Evolutionary conservation across 352 stramenopile genomes (phyloP).

Genomic region (Elongisporangium anandrum): DNA sequence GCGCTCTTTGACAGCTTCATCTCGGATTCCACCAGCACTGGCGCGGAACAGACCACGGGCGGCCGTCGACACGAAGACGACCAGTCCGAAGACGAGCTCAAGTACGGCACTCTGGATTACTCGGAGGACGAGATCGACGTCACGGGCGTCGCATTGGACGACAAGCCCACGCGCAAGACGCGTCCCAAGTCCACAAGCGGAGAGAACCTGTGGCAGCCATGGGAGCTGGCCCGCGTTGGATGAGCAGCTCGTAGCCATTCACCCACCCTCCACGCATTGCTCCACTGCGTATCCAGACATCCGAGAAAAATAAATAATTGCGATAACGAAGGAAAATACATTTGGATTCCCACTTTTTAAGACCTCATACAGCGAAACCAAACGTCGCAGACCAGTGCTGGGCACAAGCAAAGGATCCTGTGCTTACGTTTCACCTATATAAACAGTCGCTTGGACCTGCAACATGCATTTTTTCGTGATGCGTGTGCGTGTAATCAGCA

Average conservation of each 20-base stretch:
- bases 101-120: constrained; percentile 32
- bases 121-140: constrained; percentile 69
- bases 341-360: no score
- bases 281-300: not conserved
- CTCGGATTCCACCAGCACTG: constrained; percentile 15
- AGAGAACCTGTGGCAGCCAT: constrained; percentile 70
- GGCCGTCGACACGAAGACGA: not conserved
- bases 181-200: constrained; percentile 30
- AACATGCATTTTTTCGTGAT: not conserved
- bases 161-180: constrained; percentile 5
- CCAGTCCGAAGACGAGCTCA: constrained; percentile 33
- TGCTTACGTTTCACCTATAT: not conserved
- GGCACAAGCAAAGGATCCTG: not conserved
- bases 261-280: not conserved
- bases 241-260: constrained; percentile 15
- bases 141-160: constrained; percentile 50
- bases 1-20: constrained; percentile 37
- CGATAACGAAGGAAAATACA: not conserved
- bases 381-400: not conserved
- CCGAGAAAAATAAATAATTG: not conserved
- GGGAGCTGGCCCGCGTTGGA: constrained; percentile 56
- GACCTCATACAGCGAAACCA: not conserved
- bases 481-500: not conserved
- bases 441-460: not conserved
- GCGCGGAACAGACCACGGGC: not conserved